A percentile compares a stretch with the other conserved stretches of the same genome.
These are phyloP conservation scores for Trichoderma breve DNA, from an alignment of 2,329 filamentous ascomycete species.

Conservation along the genomic window DNA sequence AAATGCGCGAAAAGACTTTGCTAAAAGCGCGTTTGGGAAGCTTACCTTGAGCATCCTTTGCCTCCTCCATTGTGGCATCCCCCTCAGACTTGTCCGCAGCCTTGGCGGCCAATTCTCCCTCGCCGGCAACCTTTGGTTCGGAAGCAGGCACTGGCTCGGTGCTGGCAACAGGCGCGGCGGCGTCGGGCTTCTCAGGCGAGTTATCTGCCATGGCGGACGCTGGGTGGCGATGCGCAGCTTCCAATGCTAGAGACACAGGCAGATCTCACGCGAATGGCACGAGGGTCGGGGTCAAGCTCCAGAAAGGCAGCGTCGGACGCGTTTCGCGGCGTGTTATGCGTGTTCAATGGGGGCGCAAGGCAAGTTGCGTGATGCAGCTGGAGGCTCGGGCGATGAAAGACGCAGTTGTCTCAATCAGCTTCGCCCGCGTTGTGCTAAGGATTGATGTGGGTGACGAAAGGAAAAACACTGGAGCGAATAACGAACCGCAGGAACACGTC, in stretches of 20 bases:
- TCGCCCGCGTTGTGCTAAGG: conserved; percentile 34
- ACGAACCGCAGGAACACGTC: conserved; percentile 34
- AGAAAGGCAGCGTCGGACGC: conserved; percentile 23
- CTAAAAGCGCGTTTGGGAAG: conserved; percentile 18
- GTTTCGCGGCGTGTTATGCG: conserved; percentile 26
- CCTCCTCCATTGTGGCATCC: conserved; percentile 31
- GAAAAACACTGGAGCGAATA: conserved; percentile 36
- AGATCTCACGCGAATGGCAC: conserved; percentile 21
- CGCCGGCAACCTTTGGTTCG: conserved; percentile 27
- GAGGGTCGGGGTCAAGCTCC: conserved; percentile 18
- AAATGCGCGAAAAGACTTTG: conserved; percentile 16
- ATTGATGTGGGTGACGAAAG: conserved; percentile 35
- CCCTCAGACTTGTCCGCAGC: conserved; percentile 26
- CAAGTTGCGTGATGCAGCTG: conserved; percentile 32
- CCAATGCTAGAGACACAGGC: conserved; percentile 14
- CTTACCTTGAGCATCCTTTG: conserved; percentile 35
- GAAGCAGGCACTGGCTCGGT: conserved; percentile 31
- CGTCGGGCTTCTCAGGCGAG: conserved; percentile 37
- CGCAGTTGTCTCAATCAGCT: conserved; percentile 35
- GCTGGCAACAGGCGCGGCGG: conserved; percentile 33
- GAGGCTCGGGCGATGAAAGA: conserved; percentile 31
- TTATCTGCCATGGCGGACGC: conserved; percentile 40
- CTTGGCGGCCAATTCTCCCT: conserved; percentile 26
- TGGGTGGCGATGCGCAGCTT: conserved; percentile 26
- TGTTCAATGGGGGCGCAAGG: conserved; percentile 32